Base-by-base conservation (phyloP, 179 eudicot genomes). In the Silene coronaria region DNA sequence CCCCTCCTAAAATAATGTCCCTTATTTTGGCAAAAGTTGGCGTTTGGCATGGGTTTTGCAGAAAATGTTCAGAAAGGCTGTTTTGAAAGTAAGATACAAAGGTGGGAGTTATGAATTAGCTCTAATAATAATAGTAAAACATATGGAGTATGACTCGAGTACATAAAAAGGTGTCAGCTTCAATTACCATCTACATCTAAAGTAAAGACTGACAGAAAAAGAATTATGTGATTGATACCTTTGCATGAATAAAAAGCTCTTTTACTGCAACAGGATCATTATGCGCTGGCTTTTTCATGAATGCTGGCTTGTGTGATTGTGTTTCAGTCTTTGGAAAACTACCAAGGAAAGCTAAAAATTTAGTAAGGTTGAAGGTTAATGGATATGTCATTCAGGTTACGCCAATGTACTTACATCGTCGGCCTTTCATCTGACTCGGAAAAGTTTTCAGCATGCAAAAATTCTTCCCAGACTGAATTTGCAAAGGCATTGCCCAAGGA, bases 401-500 rank as follows among this genome's bases (percentile, higher is more conserved):
- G 51, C 3, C 36, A 67, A 65, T 51, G 24, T 71, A 78, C 90
- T 82, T 83, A 91, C 98, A 91, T 86, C 36, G 77, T 80, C 27
- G 93, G 97, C 72, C 89, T 73, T 78, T 90, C 96, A 82, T 92
- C 93, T 62, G 79, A 76, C 61, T 79, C 85, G 75, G 82, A 75
- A 72, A 78, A 84, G 65, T 83, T 84, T 69, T 76, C 82, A 76
- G 87, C 84, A 77, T 89, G 85, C 86, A 92, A 63, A 81, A 88
- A 75, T 75, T 86, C 93, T 81, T 92, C 97, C 97, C 97, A 92
- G 68, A 91, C 82, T 46, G 97, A 90, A 79, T 92, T 92, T 26
- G 87, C 90, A 82, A 83, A 91, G 76, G 81, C 84, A 82, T 92
- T 92, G 55, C 97, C 97, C 71, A 92, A 64, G 61, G 94, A 85